These are phyloP conservation scores for Mesotaenium endlicherianum DNA, from an alignment of 139 green algal species.

Conservation along the genomic window DNA sequence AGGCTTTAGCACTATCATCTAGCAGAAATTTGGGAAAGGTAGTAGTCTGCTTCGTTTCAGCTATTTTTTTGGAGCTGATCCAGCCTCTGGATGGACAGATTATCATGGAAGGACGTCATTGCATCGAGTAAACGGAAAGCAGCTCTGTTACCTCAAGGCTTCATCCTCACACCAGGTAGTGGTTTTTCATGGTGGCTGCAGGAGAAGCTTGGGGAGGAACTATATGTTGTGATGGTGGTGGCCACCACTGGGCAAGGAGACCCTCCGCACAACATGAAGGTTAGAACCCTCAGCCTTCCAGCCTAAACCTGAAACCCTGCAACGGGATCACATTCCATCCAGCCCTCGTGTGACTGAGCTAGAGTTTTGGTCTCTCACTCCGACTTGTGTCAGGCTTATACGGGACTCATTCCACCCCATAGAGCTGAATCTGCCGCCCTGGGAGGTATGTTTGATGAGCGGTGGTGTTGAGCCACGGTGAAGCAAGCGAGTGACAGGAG, in stretches of 20 bases:
- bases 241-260: conserved; percentile 90
- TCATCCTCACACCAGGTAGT: background rate
- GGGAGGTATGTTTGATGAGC: background rate
- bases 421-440: no score
- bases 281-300: background rate
- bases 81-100: background rate
- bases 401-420: no score
- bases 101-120: background rate
- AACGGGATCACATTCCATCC: no score
- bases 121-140: background rate
- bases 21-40: no score
- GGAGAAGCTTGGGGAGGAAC: conserved; percentile 6
- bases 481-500: background rate
- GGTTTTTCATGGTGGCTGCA: conserved; percentile 16
- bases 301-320: background rate
- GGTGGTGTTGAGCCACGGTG: background rate
- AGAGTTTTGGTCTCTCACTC: no score
- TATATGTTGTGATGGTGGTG: conserved; percentile 68
- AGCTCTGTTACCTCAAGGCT: background rate
- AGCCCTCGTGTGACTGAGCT: no score
- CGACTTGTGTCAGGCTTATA: no score
- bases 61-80: background rate
- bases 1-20: no score
- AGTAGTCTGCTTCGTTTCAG: background rate
- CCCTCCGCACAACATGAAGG: conserved; percentile 77